Evolutionary conservation across 345 rosid species (phyloP), one percentile per base, ranked within the genome.

Genomic region (Gossypium raimondii): DNA sequence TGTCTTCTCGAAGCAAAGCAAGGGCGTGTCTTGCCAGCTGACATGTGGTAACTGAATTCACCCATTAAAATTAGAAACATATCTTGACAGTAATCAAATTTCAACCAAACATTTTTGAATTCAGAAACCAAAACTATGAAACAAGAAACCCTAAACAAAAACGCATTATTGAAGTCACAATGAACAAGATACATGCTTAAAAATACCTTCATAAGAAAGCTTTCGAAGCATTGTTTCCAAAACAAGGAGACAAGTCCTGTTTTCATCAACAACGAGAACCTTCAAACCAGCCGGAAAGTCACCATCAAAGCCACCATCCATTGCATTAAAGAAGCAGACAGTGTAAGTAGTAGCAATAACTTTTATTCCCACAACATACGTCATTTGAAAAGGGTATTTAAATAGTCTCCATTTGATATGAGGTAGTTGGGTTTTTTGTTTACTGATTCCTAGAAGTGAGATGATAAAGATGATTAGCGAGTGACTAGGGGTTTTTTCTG

Each of bases 41-140:
- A 52, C 80, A 80, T 24, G 25, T 69, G 14, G 82, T 80, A 12
- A 83, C 84, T 83, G 69, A 67, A 61, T 34, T 34, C 41, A 53
- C 53, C 20, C 50, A 72, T 41, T 14, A 18, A 56, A 11, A 17
- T 44, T 18, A 4, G 13, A n/a, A 1, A 41, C 7, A 8, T 16
- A 53, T 16, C 57, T 34, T 34, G 9, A 53, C 20, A 1, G 17
- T 1, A 50, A 50, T 13, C 41, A 5, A 34, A 34, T 5, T 4
- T 34, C 41, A 34, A 34, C 41, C 41, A 5, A 34, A 34, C 6
- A 34, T 34, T 29, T 29, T 29, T 34, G 6, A 34, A 4, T 34
- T 34, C 6, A 34, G 1, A 34, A 34, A 34, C 38, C 38, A 34
- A 5, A 34, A 34, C 41, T 34, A 34, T 5, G 41, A 34, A 34